Percentiles rank a stretch among this genome's conserved stretches.
Evolutionary conservation across 495 filamentous ascomycete genomes (phyloP).

Genomic region (Venustampulla echinocandica): DNA sequence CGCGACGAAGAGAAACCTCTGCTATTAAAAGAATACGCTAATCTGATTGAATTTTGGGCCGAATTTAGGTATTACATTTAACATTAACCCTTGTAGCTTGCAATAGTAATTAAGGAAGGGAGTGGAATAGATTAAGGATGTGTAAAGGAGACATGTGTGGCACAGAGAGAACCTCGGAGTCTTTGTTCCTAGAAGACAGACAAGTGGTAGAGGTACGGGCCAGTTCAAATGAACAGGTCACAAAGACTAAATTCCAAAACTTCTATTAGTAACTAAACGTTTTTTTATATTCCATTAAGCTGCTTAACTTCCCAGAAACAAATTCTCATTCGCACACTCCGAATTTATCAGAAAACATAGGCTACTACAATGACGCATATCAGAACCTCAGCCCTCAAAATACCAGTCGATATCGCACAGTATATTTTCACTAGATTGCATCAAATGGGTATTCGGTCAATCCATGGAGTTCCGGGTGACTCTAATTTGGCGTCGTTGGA

Average conservation of each 20-base stretch:
- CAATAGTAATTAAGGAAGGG: no score
- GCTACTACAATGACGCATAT: conserved; percentile 12
- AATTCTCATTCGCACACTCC: not conserved
- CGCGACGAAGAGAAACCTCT: no score
- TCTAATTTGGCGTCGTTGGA: conserved; percentile 65
- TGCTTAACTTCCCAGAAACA: not conserved
- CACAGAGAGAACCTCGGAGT: no score
- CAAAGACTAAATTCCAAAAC: not conserved
- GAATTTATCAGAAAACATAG: not conserved
- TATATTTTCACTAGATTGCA: conserved; percentile 67
- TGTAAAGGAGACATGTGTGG: no score
- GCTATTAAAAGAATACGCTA: no score
- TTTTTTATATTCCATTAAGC: not conserved
- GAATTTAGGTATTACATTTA: no score
- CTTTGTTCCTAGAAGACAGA: no score
- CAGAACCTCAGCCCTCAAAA: conserved; percentile 24
- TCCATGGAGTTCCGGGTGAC: conserved; percentile 70
- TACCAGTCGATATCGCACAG: conserved; percentile 40
- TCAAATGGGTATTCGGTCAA: conserved; percentile 58
- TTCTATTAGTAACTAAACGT: not conserved
- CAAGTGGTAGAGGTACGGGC: not conserved
- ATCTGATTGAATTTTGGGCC: no score
- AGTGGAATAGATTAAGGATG: no score
- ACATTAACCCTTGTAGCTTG: no score
- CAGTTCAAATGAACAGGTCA: not conserved